Percentiles rank a stretch among this genome's conserved stretches.
phyloP scores from a whole-genome alignment of 768 basidiomycete species.

The Pleurotus sapidus region DNA sequence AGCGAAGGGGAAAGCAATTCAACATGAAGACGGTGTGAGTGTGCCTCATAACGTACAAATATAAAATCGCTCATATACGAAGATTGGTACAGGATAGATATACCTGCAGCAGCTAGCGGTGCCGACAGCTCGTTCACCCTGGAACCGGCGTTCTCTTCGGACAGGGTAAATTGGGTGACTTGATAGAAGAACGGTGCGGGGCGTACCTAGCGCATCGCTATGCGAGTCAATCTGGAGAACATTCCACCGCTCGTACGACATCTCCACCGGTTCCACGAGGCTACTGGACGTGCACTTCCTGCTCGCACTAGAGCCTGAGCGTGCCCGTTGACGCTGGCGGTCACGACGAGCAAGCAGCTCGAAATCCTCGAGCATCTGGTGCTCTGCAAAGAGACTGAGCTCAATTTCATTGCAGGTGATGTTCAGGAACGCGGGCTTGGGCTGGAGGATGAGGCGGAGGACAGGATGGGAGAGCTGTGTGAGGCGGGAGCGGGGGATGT shows the following conservation, averaged over 20 bases:
- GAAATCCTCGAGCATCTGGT: conserved; percentile 54
- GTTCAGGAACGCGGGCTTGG: conserved; percentile 66
- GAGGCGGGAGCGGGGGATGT: conserved; percentile 71
- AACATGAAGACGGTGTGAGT: conserved; percentile 11
- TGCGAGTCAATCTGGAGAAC: conserved; percentile 83
- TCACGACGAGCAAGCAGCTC: conserved; percentile 59
- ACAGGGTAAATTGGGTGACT: conserved; percentile 10
- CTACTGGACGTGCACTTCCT: conserved; percentile 20
- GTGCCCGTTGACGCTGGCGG: conserved; percentile 40
- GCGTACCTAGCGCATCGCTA: conserved; percentile 62
- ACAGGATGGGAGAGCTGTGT: conserved; percentile 54
- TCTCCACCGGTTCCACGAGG: conserved; percentile 52
- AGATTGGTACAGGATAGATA: conserved; percentile 80
- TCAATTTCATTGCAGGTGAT: conserved; percentile 79
- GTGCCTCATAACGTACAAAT: conserved; percentile 46
- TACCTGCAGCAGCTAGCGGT: conserved; percentile 71
- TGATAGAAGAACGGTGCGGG: conserved; percentile 2
- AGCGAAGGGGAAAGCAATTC: conserved; percentile 1
- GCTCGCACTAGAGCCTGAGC: conserved; percentile 33
- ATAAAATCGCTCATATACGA: conserved; percentile 84
- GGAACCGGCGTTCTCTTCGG: conserved; percentile 63
- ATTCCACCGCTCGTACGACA: conserved; percentile 73
- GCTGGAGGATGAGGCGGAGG: conserved; percentile 67
- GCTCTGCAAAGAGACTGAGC: conserved; percentile 71
- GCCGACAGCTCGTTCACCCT: conserved; percentile 76